Conservation (phyloP, 176 grass and related monocot species). For the Bolboschoenus planiculmis region DNA sequence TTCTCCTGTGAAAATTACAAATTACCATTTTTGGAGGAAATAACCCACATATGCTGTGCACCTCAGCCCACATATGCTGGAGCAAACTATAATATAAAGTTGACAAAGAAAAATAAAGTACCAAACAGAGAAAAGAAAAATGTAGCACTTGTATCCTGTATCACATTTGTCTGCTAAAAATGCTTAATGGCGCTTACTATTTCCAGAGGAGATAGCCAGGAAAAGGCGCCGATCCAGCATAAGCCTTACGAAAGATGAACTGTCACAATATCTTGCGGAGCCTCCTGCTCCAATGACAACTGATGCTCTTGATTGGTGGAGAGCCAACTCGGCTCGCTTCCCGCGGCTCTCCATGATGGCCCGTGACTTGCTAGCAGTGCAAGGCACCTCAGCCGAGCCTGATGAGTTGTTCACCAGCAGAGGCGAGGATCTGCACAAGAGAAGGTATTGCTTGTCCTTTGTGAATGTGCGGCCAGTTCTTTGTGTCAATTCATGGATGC, state of each 20-base stretch:
- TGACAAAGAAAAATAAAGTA: neutral
- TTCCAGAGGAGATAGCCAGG: slow-evolving; percentile 71
- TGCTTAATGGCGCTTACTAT: neutral
- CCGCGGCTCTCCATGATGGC: slow-evolving; percentile 85
- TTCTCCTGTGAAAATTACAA: neutral
- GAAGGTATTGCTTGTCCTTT: slow-evolving; percentile 62
- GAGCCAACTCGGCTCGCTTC: slow-evolving; percentile 59
- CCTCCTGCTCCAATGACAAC: slow-evolving; percentile 59
- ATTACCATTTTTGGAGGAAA: neutral
- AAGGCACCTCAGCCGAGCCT: slow-evolving; percentile 70
- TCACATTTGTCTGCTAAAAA: neutral
- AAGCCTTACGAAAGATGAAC: slow-evolving; percentile 61
- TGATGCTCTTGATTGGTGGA: slow-evolving; percentile 89
- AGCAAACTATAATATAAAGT: neutral
- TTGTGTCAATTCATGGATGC: slow-evolving; percentile 79
- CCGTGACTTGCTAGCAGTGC: slow-evolving; percentile 77
- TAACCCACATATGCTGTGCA: neutral
- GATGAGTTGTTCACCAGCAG: slow-evolving; percentile 77
- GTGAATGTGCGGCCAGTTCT: slow-evolving; percentile 45
- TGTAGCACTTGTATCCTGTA: neutral
- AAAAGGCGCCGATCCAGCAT: slow-evolving; percentile 59
- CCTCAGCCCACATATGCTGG: no score
- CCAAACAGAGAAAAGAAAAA: neutral
- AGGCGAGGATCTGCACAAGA: slow-evolving; percentile 60
- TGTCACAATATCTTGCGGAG: slow-evolving; percentile 70